phyloP scores from a whole-genome alignment of 345 rosid genomes.

The Brassica napus region DNA sequence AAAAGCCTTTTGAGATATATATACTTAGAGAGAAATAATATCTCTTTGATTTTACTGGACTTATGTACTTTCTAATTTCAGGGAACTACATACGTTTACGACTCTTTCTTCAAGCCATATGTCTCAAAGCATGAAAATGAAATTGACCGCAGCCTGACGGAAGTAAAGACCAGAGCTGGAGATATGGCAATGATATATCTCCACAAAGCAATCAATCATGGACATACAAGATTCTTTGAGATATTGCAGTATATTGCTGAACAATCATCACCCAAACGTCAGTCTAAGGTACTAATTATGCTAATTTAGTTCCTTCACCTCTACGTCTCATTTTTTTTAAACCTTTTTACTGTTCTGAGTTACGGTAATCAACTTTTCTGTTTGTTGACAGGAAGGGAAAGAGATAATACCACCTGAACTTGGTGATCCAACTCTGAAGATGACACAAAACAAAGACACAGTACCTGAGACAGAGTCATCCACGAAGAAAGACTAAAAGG shows the following conservation, averaged over 20 bases:
- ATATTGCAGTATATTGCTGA: constrained; percentile 50
- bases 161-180: constrained; percentile 50
- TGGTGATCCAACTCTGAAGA: constrained; percentile 41
- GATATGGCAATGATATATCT: constrained; percentile 47
- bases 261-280: constrained; percentile 40
- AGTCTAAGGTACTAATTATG: constrained; percentile 44
- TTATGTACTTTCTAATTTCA: constrained; percentile 20
- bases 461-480: constrained; percentile 10
- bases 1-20: neutral
- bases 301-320: neutral
- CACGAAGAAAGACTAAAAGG: constrained; percentile 41
- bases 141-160: constrained; percentile 57
- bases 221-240: constrained; percentile 53
- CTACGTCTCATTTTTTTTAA: neutral
- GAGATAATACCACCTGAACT: constrained; percentile 13
- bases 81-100: constrained; percentile 63
- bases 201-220: constrained; percentile 53
- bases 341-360: neutral
- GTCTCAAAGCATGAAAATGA: constrained; percentile 59
- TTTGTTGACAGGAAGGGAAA: constrained; percentile 34
- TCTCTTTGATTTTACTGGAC: neutral
- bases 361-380: neutral
- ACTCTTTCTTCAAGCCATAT: constrained; percentile 51
- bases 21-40: no score
- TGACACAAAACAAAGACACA: constrained; percentile 40